Conservation (phyloP, 257 asterid genomes). For the Penstemon newberryi region DNA sequence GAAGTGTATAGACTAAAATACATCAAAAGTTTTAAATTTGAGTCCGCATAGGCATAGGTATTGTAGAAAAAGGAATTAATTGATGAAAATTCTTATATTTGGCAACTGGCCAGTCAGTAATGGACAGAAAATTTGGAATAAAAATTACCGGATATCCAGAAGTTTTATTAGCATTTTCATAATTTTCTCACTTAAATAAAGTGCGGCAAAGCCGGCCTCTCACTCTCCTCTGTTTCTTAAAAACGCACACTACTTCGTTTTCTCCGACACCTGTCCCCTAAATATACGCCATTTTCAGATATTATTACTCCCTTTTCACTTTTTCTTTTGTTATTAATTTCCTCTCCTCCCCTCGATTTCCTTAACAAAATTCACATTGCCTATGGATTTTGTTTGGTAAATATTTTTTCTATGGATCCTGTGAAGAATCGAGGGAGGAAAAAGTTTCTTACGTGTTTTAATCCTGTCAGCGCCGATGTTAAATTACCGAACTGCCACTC, state of each 20-base stretch:
- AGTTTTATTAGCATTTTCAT: not conserved
- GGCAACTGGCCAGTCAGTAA: not conserved
- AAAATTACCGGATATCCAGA: not conserved
- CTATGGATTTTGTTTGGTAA: conserved; percentile 24
- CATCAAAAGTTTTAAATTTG: too few species aligned
- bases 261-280: conserved; percentile 38
- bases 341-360: not conserved
- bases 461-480: conserved; percentile 4
- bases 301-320: not conserved
- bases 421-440: conserved; percentile 39
- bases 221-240: not conserved
- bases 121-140: too few species aligned
- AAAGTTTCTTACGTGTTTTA: conserved; percentile 39
- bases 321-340: not conserved
- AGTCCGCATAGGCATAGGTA: too few species aligned
- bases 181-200: not conserved
- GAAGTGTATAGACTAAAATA: too few species aligned
- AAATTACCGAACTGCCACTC: not conserved
- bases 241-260: conserved; percentile 36
- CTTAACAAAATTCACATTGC: too few species aligned
- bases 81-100: not conserved
- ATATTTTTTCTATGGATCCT: conserved; percentile 28
- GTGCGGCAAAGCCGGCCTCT: conserved; percentile 37
- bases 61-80: not conserved
- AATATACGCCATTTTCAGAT: conserved; percentile 36